Base-by-base conservation (phyloP, 192 early-diverging fungal genomes). In the Funneliformis mosseae region DNA sequence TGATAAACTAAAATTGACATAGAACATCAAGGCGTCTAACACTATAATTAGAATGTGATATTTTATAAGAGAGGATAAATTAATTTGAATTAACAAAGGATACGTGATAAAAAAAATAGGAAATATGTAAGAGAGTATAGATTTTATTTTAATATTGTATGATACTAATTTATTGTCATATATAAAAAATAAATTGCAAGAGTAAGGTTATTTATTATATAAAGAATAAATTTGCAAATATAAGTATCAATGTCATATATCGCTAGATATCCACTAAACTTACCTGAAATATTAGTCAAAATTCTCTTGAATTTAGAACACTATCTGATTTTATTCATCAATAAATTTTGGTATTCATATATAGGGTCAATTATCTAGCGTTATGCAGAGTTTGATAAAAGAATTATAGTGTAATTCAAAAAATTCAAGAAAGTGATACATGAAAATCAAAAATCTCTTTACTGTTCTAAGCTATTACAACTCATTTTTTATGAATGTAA, bases 331-430 rank as follows among this genome's bases (percentile, higher is more conserved):
- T 74, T 55, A 59, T 74, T 74, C 46, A 14, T 74, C 46, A 74
- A 74, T 60, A 74, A 74, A 74, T 74, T 74, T 74, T 74, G 73
- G 46, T 74, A 74, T 74, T 70, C 46, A 74, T 74, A 33, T 27
- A n/a, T 14, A 60, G 46, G 73, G 73, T 14, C 46, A 33, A 74
- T 74, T 74, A 74, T 74, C 46, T 74, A 48, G 73, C 73, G 46
- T 74, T 74, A 48, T 74, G 73, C 73, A n/a, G 46, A 55, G 73
- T 74, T 74, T 74, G 25, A 74, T 74, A 74, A 74, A 74, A 74
- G 73, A 74, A 74, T 55, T 74, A 8, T 74, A 74, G 73, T 74
- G 38, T n/a, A 74, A 74, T 74, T 74, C 46, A n/a, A 74, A 74
- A 70, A 74, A 74, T 74, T 74, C 46, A 74, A 28, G 25, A 74